Conservation (phyloP, 192 early-diverging fungal genomes). For the Pilobolus umbonatus region DNA sequence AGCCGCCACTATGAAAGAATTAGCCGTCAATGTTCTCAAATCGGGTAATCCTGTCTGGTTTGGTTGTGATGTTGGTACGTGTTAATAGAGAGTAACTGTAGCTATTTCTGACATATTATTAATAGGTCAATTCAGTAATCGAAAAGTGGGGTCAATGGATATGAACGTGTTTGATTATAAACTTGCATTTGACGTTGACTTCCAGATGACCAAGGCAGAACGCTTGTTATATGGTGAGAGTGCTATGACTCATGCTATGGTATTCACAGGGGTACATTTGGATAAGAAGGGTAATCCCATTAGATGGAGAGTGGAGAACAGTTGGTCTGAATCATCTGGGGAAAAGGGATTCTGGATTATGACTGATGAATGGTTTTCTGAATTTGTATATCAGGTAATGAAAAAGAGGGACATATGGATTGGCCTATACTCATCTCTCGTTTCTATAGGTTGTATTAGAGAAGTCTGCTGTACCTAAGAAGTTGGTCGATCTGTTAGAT, state of each 20-base stretch:
- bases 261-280: slow-evolving; percentile 70
- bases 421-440: not conserved
- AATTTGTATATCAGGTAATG: slow-evolving; percentile 67
- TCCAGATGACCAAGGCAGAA: slow-evolving; percentile 59
- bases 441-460: slow-evolving; percentile 60
- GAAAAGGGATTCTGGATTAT: slow-evolving; percentile 75
- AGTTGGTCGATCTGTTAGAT: slow-evolving; percentile 57
- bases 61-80: slow-evolving; percentile 60
- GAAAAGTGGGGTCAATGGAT: slow-evolving; percentile 57
- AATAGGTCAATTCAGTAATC: slow-evolving; percentile 49
- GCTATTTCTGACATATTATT: not conserved
- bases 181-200: slow-evolving; percentile 57
- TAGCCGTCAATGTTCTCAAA: slow-evolving; percentile 54
- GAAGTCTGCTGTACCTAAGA: slow-evolving; percentile 54
- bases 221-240: slow-evolving; percentile 68
- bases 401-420: not conserved
- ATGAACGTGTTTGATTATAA: slow-evolving; percentile 59
- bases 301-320: slow-evolving; percentile 76
- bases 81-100: not conserved
- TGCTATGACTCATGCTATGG: slow-evolving; percentile 79
- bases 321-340: slow-evolving; percentile 43
- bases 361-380: slow-evolving; percentile 71
- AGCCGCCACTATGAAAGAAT: slow-evolving; percentile 50
- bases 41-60: slow-evolving; percentile 71
- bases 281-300: slow-evolving; percentile 56